phyloP scores from a whole-genome alignment of 768 basidiomycete species.

The Pleurotus platypus region DNA sequence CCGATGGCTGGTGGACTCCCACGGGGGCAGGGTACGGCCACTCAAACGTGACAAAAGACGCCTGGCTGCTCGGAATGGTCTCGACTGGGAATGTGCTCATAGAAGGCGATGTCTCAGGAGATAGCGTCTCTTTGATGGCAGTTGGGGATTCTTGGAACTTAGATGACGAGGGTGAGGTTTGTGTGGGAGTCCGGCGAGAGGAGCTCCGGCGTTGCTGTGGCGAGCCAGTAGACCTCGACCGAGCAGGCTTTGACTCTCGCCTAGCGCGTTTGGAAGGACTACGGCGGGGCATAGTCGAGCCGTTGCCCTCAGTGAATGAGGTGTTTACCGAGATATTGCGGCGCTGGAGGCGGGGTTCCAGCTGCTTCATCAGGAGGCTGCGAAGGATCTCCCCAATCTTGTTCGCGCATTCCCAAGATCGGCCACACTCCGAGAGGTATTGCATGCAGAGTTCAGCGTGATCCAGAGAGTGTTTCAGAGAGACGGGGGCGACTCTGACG shows the following conservation, averaged over 20 bases:
- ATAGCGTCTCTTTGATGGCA: background rate
- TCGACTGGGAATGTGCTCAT: background rate
- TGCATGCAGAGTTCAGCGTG: conserved; percentile 45
- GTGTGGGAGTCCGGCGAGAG: background rate
- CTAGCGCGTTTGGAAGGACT: background rate
- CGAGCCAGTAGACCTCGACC: background rate
- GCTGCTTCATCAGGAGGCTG: conserved; percentile 37
- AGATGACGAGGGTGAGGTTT: conserved; percentile 3
- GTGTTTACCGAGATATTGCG: conserved; percentile 15
- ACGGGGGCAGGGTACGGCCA: conserved; percentile 2
- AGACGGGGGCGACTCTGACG: conserved; percentile 42
- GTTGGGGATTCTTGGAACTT: background rate
- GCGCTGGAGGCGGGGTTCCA: conserved; percentile 36
- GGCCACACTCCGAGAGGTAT: conserved; percentile 50
- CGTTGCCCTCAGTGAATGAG: background rate
- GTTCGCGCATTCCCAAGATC: conserved; percentile 50
- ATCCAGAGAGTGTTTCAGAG: conserved; percentile 36
- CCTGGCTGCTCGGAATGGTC: background rate
- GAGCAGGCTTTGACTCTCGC: background rate
- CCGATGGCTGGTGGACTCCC: background rate
- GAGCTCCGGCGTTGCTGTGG: conserved; percentile 4
- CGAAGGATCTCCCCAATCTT: conserved; percentile 45
- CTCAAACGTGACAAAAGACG: background rate
- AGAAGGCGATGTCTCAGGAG: conserved; percentile 1
- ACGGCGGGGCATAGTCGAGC: background rate